Evolutionary conservation across 768 basidiomycete species (phyloP).

Genomic region (Podaxis rugospora): DNA sequence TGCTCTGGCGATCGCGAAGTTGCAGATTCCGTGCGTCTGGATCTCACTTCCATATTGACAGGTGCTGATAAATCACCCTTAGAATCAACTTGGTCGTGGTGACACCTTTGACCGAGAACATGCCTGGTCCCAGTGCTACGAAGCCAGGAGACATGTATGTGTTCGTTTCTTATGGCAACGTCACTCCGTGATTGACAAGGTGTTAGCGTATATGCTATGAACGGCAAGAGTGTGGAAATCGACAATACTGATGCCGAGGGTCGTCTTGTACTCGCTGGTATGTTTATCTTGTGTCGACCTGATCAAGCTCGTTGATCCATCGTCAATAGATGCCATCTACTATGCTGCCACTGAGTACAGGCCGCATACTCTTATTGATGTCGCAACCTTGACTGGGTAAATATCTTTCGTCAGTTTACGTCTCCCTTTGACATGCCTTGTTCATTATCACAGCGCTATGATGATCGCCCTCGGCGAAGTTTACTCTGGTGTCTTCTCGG

Average conservation of each 20-base stretch:
- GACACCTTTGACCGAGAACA: slow-evolving; percentile 79
- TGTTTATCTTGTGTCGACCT: slow-evolving; percentile 11
- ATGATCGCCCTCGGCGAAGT: slow-evolving; percentile 69
- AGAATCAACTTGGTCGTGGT: slow-evolving; percentile 74
- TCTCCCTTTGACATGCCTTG: background rate
- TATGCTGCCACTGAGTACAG: slow-evolving; percentile 75
- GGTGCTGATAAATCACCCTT: background rate
- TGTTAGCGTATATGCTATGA: slow-evolving; percentile 75
- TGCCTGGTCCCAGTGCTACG: slow-evolving; percentile 70
- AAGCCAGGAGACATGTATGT: slow-evolving; percentile 84
- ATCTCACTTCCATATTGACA: background rate
- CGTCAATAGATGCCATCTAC: slow-evolving; percentile 66
- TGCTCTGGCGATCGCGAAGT: slow-evolving; percentile 74
- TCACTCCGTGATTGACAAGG: background rate
- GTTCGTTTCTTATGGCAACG: background rate
- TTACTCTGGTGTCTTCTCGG: slow-evolving; percentile 77
- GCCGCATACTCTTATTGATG: slow-evolving; percentile 80
- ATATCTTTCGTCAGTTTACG: slow-evolving; percentile 9
- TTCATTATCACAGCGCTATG: slow-evolving; percentile 49
- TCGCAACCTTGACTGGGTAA: slow-evolving; percentile 82
- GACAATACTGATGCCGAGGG: slow-evolving; percentile 89
- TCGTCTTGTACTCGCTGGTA: slow-evolving; percentile 69
- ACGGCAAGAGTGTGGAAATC: slow-evolving; percentile 81
- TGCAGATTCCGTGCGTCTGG: slow-evolving; percentile 65
- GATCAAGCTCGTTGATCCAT: background rate